A percentile compares a stretch with the other conserved stretches of the same genome.
Conservation (phyloP, 352 stramenopile species). For the Pythium scleroteichum region DNA sequence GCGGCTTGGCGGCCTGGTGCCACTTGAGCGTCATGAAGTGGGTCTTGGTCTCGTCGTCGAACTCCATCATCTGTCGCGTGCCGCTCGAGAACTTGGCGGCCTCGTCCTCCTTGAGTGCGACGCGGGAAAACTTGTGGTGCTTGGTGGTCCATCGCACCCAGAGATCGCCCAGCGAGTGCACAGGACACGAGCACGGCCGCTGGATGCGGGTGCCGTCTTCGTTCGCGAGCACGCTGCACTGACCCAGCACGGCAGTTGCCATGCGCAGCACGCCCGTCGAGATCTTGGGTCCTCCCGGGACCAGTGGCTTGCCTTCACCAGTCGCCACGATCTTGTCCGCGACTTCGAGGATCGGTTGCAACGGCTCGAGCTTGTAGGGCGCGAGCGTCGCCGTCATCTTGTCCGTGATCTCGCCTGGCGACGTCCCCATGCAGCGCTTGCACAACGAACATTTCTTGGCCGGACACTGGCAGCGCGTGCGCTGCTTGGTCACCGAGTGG, state of each 20-base stretch:
- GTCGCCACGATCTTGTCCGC: conserved; percentile 47
- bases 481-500: conserved; percentile 72
- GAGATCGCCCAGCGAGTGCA: conserved; percentile 75
- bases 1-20: conserved; percentile 76
- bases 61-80: conserved; percentile 86
- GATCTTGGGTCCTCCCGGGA: conserved; percentile 44
- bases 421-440: conserved; percentile 64
- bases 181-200: conserved; percentile 67
- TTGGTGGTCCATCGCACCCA: conserved; percentile 83
- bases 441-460: conserved; percentile 81
- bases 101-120: conserved; percentile 54
- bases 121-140: conserved; percentile 75
- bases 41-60: conserved; percentile 43
- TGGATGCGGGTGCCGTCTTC: conserved; percentile 59
- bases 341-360: conserved; percentile 44
- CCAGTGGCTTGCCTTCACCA: conserved; percentile 52
- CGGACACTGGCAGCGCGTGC: conserved; percentile 76
- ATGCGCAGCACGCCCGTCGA: conserved; percentile 59
- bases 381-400: conserved; percentile 66
- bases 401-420: conserved; percentile 50
- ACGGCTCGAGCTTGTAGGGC: conserved; percentile 41
- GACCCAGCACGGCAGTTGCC: conserved; percentile 56
- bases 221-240: conserved; percentile 74
- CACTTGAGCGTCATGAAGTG: conserved; percentile 88
- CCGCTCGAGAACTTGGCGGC: conserved; percentile 67